Conservation (phyloP, 1,139 yeast genomes). For the Arxiozyma slooffiae region DNA sequence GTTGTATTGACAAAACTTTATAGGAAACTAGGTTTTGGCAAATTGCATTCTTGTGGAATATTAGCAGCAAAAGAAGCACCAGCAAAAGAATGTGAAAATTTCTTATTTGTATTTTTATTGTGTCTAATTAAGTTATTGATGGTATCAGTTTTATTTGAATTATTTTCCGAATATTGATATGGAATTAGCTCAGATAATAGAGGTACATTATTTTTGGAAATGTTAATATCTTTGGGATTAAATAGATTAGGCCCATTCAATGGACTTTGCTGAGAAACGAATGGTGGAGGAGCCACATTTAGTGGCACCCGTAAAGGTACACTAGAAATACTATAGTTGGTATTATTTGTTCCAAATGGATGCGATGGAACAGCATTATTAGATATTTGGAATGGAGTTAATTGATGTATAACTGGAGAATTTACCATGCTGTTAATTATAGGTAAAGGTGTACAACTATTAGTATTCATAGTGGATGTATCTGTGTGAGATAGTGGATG, state of each 20-base stretch:
- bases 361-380: background rate
- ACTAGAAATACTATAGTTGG: constrained; percentile 1
- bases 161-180: background rate
- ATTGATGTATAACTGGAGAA: constrained; percentile 2
- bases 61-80: constrained; percentile 31
- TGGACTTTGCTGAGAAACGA: background rate
- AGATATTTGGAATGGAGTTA: background rate
- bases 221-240: background rate
- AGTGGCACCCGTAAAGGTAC: background rate
- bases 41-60: constrained; percentile 22
- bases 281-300: constrained; percentile 2
- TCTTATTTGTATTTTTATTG: constrained; percentile 6
- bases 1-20: background rate
- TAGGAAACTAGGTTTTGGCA: constrained; percentile 17
- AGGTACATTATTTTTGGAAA: background rate
- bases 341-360: constrained; percentile 2
- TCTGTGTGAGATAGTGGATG: background rate
- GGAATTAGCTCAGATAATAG: background rate
- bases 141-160: background rate
- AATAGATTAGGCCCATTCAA: background rate
- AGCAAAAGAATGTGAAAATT: constrained; percentile 19
- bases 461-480: background rate
- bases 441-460: background rate
- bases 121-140: background rate
- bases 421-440: background rate